Base-by-base conservation (phyloP, 2,329 filamentous ascomycete genomes). In the Mycosphaerella sp. region DNA sequence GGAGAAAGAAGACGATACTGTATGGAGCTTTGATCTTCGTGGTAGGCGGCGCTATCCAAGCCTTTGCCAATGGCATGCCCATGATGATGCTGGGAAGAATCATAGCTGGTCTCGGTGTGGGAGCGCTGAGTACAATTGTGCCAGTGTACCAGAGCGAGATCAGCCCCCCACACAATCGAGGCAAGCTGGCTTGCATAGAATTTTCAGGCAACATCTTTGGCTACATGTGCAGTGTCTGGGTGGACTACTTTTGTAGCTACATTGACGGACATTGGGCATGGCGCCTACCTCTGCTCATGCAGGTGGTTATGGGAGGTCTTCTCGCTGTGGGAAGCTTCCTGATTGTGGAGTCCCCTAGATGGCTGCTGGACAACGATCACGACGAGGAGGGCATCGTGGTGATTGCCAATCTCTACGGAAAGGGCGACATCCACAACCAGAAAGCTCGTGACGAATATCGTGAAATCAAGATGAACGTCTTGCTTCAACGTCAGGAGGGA, bases 321-420 rank as follows among this genome's bases (percentile, higher is more conserved):
- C 79, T 98, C 30, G 91, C 83, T 7, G 51, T 89, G 46, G 93
- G 93, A 50, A 95, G 89, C 68, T 74, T 97, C 64, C 75, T 97
- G 58, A 97, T 98, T 65, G 93, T 94, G 59, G 93, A 98, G 73
- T 97, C 93, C 21, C 93, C 93, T 40, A 85, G 91, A 74, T 98
- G 93, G 93, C 81, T 98, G 7, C 77, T 98, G 42, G 93, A 98
- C 67, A 95, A 95, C 66, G 93, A 98, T 62, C 87, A 96, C 64
- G 93, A 98, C 65, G 93, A 98, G 69, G 93, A 98, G 70, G 93
- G 93, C 47, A 96, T 98, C 71, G 85, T 96, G 25, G 93, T 98
- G 43, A 97, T 98, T 72, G 93, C 93, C 53, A 97, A 97, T 67
- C 78, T 98, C 6, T 97, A 97, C 65, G 93, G 93, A 49, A 89